phyloP scores from a whole-genome alignment of 768 basidiomycete genomes.

The Tricholoma matsutake region DNA sequence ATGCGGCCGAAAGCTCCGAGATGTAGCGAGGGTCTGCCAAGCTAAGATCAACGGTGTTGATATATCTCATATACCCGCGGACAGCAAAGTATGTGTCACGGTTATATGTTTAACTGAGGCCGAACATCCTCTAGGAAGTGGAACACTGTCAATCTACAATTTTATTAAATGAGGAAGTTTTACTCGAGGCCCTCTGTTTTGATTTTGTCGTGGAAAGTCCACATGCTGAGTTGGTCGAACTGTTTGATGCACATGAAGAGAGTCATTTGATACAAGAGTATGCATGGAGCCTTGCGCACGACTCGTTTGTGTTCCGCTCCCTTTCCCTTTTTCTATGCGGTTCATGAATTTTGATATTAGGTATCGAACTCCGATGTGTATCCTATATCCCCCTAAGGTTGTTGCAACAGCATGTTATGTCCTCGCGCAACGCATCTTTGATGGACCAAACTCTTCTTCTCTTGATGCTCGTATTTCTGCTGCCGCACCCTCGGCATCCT shows the following conservation, averaged over 20 bases:
- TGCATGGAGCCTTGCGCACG: conserved; percentile 85
- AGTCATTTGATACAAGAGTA: conserved; percentile 59
- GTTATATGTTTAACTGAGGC: background rate
- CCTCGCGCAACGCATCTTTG: conserved; percentile 67
- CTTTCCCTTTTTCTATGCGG: conserved; percentile 6
- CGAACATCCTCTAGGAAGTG: conserved; percentile 54
- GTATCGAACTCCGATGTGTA: conserved; percentile 75
- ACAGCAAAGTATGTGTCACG: conserved; percentile 54
- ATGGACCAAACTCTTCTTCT: conserved; percentile 72
- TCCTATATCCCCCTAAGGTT: conserved; percentile 65
- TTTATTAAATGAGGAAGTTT: conserved; percentile 69
- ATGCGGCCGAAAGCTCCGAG: conserved; percentile 81
- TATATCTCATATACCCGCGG: conserved; percentile 51
- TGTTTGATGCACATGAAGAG: conserved; percentile 57
- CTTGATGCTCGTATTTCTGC: conserved; percentile 72
- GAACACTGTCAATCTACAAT: conserved; percentile 69
- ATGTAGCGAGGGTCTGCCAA: conserved; percentile 73
- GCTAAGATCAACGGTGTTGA: conserved; percentile 63
- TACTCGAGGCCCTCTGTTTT: conserved; percentile 82
- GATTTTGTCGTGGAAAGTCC: conserved; percentile 79
- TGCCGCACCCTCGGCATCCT: conserved; percentile 67
- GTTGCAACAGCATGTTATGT: conserved; percentile 78
- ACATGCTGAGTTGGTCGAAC: conserved; percentile 70
- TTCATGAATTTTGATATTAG: conserved; percentile 35
- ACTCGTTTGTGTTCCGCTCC: conserved; percentile 57